Base-by-base conservation (phyloP, 768 basidiomycete species). In the Trametes coccinea region DNA sequence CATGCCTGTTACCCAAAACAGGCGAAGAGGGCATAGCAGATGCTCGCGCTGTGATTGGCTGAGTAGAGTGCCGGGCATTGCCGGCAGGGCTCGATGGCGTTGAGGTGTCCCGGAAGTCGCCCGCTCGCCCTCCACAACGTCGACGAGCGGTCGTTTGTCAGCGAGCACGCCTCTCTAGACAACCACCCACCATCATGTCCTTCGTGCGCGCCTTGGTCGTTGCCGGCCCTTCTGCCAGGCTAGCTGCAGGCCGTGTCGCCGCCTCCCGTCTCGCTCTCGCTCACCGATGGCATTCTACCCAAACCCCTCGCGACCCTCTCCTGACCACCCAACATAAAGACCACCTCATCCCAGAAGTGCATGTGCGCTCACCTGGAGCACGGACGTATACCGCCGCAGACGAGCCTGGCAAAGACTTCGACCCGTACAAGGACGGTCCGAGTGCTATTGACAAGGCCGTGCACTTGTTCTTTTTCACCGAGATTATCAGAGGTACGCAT, bases 401-500 rank as follows among this genome's bases (percentile, higher is more conserved):
- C 54, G 78, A 78, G 63, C 76, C 81, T 0, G 85, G 79, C 44
- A 82, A 82, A 48, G 79, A 84, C 66, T 70, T 84, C 4, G 80
- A 92, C 69, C 84, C 86, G 45, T 94, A 92, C 80, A 82, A 83
- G 70, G 80, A 78, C 57, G 95, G 94, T 0, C 92, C 90, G 13
- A 89, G 88, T 73, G 95, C 97, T 47, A 81, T 99, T 51, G 94
- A 98, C 81, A 98, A 98, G 76, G 95, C 95, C 50, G 89, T 92
- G 45, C 90, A 95, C 74, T 73, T 97, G 51, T 98, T 98, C 84
- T 98, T 99, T 85, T 94, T 99, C 74, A 98, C 96, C 60, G 97
- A 99, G 78, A 97, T 99, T 69, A 78, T 96, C 71, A 82, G 96
- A 83, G 96, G 96, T 94, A 69, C 59, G 86, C 76, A 40, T 31